These are phyloP conservation scores for Pichia terricola DNA, from an alignment of 1,139 yeast species.

Conservation along the genomic window DNA sequence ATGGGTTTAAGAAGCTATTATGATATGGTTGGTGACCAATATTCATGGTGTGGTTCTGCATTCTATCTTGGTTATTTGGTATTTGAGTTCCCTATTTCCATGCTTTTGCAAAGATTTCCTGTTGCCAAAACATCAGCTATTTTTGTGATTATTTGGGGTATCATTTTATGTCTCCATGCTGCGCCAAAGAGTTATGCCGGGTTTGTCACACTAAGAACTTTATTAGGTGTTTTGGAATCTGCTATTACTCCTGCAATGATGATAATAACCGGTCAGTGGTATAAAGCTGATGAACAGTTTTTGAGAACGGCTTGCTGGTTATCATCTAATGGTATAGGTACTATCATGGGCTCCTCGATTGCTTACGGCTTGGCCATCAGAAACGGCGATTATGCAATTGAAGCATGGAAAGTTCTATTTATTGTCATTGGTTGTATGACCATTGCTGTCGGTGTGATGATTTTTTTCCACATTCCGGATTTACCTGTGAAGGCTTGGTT, in stretches of 20 bases:
- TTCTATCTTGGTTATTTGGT: constrained; percentile 45
- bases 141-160: constrained; percentile 40
- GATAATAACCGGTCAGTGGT: constrained; percentile 46
- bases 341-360: constrained; percentile 36
- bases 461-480: constrained; percentile 34
- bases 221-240: constrained; percentile 40
- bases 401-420: constrained; percentile 41
- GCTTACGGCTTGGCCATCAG: constrained; percentile 38
- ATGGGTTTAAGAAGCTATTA: constrained; percentile 40
- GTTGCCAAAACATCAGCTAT: constrained; percentile 30
- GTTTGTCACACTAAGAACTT: constrained; percentile 34
- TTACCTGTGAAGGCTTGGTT: constrained; percentile 35
- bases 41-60: constrained; percentile 49
- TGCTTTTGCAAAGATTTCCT: constrained; percentile 35
- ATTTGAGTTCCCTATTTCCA: constrained; percentile 38
- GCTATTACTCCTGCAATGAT: constrained; percentile 44
- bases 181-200: constrained; percentile 30
- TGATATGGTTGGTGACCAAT: constrained; percentile 40
- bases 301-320: constrained; percentile 41
- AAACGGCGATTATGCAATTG: constrained; percentile 26
- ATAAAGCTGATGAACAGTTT: constrained; percentile 40
- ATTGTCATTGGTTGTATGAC: constrained; percentile 40
- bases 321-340: constrained; percentile 42
- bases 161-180: constrained; percentile 34
- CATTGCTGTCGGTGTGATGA: constrained; percentile 33